phyloP scores from a whole-genome alignment of 2,329 filamentous ascomycete genomes.

The Penicillium corylophilum region DNA sequence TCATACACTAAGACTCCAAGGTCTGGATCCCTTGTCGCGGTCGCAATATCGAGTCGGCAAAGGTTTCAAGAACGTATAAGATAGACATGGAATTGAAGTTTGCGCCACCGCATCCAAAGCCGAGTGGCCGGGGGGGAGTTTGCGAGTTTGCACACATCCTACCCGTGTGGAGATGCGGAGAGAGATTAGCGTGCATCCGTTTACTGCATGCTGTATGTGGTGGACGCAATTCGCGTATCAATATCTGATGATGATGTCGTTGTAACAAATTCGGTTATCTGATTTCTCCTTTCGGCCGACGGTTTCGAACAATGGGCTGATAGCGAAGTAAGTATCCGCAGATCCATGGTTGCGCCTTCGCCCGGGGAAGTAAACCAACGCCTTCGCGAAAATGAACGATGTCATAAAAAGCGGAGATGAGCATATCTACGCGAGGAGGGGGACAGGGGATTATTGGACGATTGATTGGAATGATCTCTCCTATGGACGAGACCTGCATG shows the following conservation, averaged over 20 bases:
- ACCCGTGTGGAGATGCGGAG: conserved; percentile 21
- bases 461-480: conserved; percentile 18
- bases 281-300: conserved; percentile 10
- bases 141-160: conserved; percentile 1
- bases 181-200: conserved; percentile 15
- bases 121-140: neutral
- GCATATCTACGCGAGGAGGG: neutral
- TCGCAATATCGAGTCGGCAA: neutral
- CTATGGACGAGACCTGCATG: conserved; percentile 10
- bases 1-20: neutral
- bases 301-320: conserved; percentile 15
- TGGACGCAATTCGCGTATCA: neutral
- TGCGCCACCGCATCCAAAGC: neutral
- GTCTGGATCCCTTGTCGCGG: neutral
- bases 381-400: conserved; percentile 17
- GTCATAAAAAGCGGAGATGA: conserved; percentile 17
- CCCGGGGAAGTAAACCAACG: conserved; percentile 2
- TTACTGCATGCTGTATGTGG: conserved; percentile 10
- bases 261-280: neutral
- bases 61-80: neutral
- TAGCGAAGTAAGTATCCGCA: neutral
- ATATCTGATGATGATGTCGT: neutral
- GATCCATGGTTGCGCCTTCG: conserved; percentile 16
- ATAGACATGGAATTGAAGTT: neutral
- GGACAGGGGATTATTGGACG: conserved; percentile 2